phyloP scores from a whole-genome alignment of 2,329 filamentous ascomycete genomes.

The Alternaria panax region DNA sequence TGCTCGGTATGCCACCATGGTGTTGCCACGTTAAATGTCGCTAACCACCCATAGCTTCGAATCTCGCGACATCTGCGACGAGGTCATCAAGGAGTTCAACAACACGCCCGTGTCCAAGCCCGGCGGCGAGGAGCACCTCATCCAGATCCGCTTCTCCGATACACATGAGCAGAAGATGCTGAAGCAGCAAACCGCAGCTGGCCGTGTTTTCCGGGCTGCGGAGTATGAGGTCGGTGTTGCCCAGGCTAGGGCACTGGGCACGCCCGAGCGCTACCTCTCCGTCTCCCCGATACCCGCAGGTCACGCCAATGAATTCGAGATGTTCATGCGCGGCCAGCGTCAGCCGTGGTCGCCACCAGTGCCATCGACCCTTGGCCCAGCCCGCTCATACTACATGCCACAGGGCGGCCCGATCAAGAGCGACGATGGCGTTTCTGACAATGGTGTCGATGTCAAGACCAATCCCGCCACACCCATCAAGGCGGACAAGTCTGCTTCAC shows the following conservation, averaged over 20 bases:
- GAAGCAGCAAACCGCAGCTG: constrained; percentile 94
- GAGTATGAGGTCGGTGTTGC: constrained; percentile 71
- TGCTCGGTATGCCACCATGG: constrained; percentile 72
- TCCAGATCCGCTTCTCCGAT: constrained; percentile 95
- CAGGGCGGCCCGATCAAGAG: constrained; percentile 37
- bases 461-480: constrained; percentile 48
- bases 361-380: constrained; percentile 44
- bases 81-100: constrained; percentile 86
- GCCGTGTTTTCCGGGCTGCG: constrained; percentile 92
- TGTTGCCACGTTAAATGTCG: not conserved
- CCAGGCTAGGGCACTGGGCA: constrained; percentile 46
- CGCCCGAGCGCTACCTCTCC: constrained; percentile 45
- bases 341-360: constrained; percentile 46
- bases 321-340: constrained; percentile 47
- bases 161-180: constrained; percentile 96
- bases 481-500: constrained; percentile 32
- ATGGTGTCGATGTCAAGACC: constrained; percentile 40
- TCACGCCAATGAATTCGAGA: constrained; percentile 48
- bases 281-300: constrained; percentile 45
- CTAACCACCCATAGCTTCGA: constrained; percentile 74
- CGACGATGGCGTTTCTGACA: constrained; percentile 41
- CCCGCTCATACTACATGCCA: constrained; percentile 39
- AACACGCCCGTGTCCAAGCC: constrained; percentile 66
- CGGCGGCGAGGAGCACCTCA: constrained; percentile 75
- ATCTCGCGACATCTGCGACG: constrained; percentile 84